Percentiles rank a stretch among this genome's conserved stretches.
Conservation (phyloP, 2,329 filamentous ascomycete genomes). For the Colletotrichum lentis region DNA sequence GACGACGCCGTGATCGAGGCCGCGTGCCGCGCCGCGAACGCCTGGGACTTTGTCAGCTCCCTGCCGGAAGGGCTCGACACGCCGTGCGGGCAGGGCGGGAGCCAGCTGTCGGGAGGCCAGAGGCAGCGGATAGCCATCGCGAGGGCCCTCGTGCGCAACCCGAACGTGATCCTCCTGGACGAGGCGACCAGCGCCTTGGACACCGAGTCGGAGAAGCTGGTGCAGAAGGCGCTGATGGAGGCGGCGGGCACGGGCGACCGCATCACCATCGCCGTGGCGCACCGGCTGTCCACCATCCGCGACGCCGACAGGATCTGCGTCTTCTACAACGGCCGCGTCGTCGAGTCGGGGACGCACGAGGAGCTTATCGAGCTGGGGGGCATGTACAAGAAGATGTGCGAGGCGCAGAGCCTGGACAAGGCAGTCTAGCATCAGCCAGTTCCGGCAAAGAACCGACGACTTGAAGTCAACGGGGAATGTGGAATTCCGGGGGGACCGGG, state of each 20-base stretch:
- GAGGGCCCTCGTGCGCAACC: constrained; percentile 71
- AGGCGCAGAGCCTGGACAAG: constrained; percentile 33
- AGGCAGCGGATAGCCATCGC: constrained; percentile 77
- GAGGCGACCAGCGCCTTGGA: constrained; percentile 74
- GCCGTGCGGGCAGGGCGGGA: constrained; percentile 70
- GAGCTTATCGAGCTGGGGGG: constrained; percentile 22
- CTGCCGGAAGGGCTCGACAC: constrained; percentile 67
- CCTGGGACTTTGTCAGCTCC: constrained; percentile 63
- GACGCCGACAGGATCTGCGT: constrained; percentile 37
- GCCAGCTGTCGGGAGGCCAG: constrained; percentile 76
- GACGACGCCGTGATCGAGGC: constrained; percentile 56
- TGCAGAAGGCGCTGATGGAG: constrained; percentile 66
- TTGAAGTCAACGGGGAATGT: too few relatives aligned
- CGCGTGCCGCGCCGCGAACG: constrained; percentile 61
- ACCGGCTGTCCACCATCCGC: constrained; percentile 38
- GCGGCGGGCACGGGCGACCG: constrained; percentile 40
- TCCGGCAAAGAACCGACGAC: too few relatives aligned
- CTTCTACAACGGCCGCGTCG: constrained; percentile 26
- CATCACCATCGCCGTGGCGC: constrained; percentile 38
- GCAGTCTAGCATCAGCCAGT: neutral
- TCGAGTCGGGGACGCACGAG: constrained; percentile 26
- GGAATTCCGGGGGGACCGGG: too few relatives aligned
- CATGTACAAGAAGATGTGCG: constrained; percentile 35
- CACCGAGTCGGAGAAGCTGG: constrained; percentile 69
- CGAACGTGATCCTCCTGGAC: constrained; percentile 73